These are phyloP conservation scores for Metschnikowia orientalis DNA, from an alignment of 805 yeast species.

Conservation along the genomic window DNA sequence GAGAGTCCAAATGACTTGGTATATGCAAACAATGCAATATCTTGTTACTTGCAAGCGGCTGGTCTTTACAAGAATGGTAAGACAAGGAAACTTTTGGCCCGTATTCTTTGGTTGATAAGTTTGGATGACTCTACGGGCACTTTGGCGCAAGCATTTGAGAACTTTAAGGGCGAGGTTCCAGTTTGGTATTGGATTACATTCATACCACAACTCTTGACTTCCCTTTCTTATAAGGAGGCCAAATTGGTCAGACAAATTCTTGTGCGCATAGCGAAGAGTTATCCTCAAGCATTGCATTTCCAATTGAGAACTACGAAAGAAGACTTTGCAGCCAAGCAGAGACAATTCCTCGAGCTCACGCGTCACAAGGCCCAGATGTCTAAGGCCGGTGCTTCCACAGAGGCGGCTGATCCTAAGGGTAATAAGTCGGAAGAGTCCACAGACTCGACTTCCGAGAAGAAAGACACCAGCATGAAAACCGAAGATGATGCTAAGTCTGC, in stretches of 20 bases:
- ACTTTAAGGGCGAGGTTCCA: conserved; percentile 92
- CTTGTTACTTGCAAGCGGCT: conserved; percentile 96
- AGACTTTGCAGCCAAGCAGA: conserved; percentile 81
- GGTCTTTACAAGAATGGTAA: conserved; percentile 92
- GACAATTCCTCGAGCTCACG: conserved; percentile 51
- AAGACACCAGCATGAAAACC: conserved; percentile 3
- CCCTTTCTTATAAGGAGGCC: conserved; percentile 89
- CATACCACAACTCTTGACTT: conserved; percentile 88
- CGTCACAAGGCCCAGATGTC: conserved; percentile 17
- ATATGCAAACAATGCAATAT: conserved; percentile 88
- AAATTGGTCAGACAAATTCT: conserved; percentile 80
- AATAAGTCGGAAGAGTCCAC: conserved; percentile 1
- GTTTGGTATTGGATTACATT: conserved; percentile 99
- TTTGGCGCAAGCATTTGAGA: conserved; percentile 81
- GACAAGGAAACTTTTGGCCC: conserved; percentile 78
- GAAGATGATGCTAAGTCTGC: not conserved
- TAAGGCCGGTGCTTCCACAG: conserved; percentile 4
- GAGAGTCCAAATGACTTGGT: conserved; percentile 77
- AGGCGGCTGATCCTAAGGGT: conserved; percentile 13
- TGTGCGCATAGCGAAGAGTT: conserved; percentile 89
- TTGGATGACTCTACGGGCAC: conserved; percentile 83
- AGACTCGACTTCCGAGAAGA: conserved; percentile 1
- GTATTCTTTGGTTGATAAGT: conserved; percentile 90
- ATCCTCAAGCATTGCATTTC: conserved; percentile 96
- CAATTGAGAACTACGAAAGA: conserved; percentile 93